Percentiles rank a stretch among this genome's conserved stretches.
Evolutionary conservation across 1,284 basidiomycete genomes (phyloP).

Genomic region (Hymenochaete sp.): DNA sequence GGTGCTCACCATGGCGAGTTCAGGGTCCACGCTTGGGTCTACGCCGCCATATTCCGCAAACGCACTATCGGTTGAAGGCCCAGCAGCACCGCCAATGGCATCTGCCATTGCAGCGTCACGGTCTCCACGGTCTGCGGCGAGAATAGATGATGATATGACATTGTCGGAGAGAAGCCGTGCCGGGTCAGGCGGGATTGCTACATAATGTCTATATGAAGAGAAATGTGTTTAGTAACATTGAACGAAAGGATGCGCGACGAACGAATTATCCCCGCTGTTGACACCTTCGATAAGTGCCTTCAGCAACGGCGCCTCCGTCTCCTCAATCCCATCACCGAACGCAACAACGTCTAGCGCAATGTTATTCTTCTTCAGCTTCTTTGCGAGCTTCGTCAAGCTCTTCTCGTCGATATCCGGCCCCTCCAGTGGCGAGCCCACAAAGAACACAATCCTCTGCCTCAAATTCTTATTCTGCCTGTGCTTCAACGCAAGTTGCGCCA

Average conservation of each 20-base stretch:
- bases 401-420: slow-evolving; percentile 63
- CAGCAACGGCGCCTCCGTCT: slow-evolving; percentile 52
- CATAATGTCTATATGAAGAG: slow-evolving; percentile 57
- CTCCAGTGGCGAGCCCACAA: slow-evolving; percentile 82
- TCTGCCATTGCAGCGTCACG: slow-evolving; percentile 51
- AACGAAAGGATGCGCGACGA: slow-evolving; percentile 25
- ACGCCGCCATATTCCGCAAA: slow-evolving; percentile 76
- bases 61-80: slow-evolving; percentile 38
- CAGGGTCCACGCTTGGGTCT: slow-evolving; percentile 92
- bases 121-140: slow-evolving; percentile 69
- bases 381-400: slow-evolving; percentile 79
- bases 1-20: slow-evolving; percentile 82
- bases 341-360: slow-evolving; percentile 89
- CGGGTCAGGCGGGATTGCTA: slow-evolving; percentile 71
- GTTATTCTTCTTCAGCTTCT: slow-evolving; percentile 99
- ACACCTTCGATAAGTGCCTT: slow-evolving; percentile 72
- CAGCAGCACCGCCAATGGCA: slow-evolving; percentile 35
- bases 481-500: slow-evolving; percentile 94
- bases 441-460: slow-evolving; percentile 89
- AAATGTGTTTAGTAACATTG: slow-evolving; percentile 3
- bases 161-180: slow-evolving; percentile 75
- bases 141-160: slow-evolving; percentile 74
- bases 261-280: slow-evolving; percentile 78
- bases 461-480: slow-evolving; percentile 99
- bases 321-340: slow-evolving; percentile 68